Evolutionary conservation across 2,329 filamentous ascomycete species (phyloP), one percentile per base, ranked within the genome.

Genomic region (Fusarium sp.): DNA sequence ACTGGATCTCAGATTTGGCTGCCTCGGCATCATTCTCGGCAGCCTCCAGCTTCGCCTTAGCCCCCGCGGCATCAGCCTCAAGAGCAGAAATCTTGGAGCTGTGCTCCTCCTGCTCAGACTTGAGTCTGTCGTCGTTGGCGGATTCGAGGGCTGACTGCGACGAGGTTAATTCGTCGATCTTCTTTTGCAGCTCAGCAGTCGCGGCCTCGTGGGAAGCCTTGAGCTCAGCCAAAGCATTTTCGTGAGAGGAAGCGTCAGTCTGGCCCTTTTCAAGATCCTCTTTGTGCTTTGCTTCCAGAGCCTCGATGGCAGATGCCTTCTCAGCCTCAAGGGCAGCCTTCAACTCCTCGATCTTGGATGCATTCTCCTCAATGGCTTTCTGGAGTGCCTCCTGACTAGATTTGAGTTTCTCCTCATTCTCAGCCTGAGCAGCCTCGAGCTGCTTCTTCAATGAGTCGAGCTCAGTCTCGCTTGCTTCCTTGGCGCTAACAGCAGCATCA

Each of bases 251-350:
- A 14, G 83, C 81, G 55, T 86, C 82, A 2, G 83, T 77, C 74
- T 85, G 83, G 63, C 83, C 85, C 75, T 86, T 84, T 12, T 84
- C 84, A 35, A 90, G 80, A 69, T 87, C 85, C 51, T 85, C 83
- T 38, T 85, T 83, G 72, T 91, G 87, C 71, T 87, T 86, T n/a
- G 84, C 81, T 78, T 90, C 86, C 51, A 91, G 80, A 9, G 85
- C 85, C 47, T 85, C 82, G 18, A 90, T 76, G 18, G 80, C 77
- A 47, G 85, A 80, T 51, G 85, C 79, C 72, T 91, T 88, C 77
- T 91, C 84, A 33, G 87, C 83, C 24, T 83, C 80, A 12, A 90
- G 80, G 1, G 85, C 83, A 47, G 83, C 80, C 75, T 87, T 85
- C n/a, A 91, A 79, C 63, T 85, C 83, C 66, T 86, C 84, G 13